Base-by-base conservation (phyloP, 768 basidiomycete genomes). In the Panellus pusillus region DNA sequence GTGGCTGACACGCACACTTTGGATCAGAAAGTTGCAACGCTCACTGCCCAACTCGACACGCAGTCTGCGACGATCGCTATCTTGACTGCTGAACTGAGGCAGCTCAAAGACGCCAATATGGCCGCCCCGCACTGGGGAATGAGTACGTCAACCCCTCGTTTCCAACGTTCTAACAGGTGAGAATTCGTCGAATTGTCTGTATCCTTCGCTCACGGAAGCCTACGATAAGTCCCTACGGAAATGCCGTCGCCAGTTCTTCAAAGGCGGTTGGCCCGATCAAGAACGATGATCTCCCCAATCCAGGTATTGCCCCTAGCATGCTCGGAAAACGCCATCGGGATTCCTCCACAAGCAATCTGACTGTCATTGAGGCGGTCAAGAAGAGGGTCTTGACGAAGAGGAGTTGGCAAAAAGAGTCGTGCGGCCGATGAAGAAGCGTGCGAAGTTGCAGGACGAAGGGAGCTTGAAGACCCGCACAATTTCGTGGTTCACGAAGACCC, bases 291-390 rank as follows among this genome's bases (percentile, higher is more conserved):
- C 52, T 63, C 7, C 59, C 65, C 19, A 73, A 68, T 55, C 74
- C 78, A 38, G 77, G 74, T 11, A 65, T 75, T 53, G 68, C 78
- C 4, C 72, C 75, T 39, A 77, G 70, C 18, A 71, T 75, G 28
- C 74, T 89, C 15, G 87, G 88, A n/a, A 90, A 89, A 65, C 81
- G 85, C 31, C 78, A 74, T 46, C 75, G 87, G 55, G 81, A 82
- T 57, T 72, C 80, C 2, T 68, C 73, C 9, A 70, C 74, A 11
- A 79, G 75, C 58, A 71, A 73, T 47, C 60, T 74, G 18, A 68
- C 73, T 47, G 65, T 73, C 9, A 66, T 72, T 6, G 82, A 80
- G 50, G 68, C 70, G 24, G 67, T n/a, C 67, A 74, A 50, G 74
- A 75, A 44, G 75, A 65, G 11, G 68, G 64, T 6, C 57, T 65